Evolutionary conservation across 2,329 filamentous ascomycete species (phyloP), one percentile per base, ranked within the genome.

Genomic region (Aphanoascus verrucosus): DNA sequence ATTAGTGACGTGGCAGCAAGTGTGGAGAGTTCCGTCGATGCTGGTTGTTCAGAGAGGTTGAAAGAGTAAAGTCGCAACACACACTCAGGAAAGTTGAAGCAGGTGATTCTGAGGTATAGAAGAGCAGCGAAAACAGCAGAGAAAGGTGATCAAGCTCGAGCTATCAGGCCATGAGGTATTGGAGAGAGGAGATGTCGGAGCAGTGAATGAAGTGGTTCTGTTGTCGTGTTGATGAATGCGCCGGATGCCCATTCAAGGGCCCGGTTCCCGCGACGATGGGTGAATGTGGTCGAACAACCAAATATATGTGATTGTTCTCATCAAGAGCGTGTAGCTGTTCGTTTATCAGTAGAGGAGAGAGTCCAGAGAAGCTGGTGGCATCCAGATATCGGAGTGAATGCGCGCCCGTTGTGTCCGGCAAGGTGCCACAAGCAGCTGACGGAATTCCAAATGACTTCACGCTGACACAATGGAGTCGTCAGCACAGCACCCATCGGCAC

Each of bases 171-270:
- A 38, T 45, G 47, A 7, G 48, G 7, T 32, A 23, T 19, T 20
- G 15, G 28, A 41, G 14, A 34, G 34, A 17, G 43, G 34, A 17
- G 43, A n/a, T 15, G 54, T 46, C 20, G 19, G 44, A 35, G 19
- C 28, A 42, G 20, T 37, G 37, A 15, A n/a, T 1, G 47, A 14
- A 5, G 31, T 6, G 23, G 7, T 28, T 12, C 11, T 43, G 42
- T 31, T 28, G 44, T 41, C 19, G 17, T 15, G 37, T 17, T n/a
- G 37, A 28, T 53, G 54, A 45, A 53, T 53, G 54, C 54, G 54
- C 54, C 54, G 40, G 50, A 17, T 23, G 40, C 54, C 28, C 54
- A 56, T 50, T 50, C 45, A 56, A 49, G 44, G 34, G 51, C 20
- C 20, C 23, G 34, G 37, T n/a, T 12, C 37, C 51, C 35, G 44